Percentiles rank a stretch among this genome's conserved stretches.
Conservation (phyloP, 805 yeast genomes). For the Metschnikowia hibisci region DNA sequence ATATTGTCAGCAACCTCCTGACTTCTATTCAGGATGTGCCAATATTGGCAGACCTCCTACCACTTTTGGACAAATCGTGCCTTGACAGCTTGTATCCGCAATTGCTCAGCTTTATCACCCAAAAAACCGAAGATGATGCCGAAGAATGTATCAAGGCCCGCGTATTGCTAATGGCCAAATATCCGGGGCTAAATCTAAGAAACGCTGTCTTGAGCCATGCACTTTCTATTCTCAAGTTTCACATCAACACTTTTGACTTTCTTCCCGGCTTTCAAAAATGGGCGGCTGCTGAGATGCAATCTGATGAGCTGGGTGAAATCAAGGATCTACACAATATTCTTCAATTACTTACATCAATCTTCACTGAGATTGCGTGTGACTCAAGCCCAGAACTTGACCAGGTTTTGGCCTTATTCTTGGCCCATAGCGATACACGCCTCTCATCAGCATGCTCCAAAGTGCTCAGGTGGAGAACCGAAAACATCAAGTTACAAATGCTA, state of each 20-base stretch:
- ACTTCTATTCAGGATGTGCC: conserved; percentile 9
- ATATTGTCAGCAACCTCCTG: conserved; percentile 6
- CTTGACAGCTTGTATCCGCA: conserved; percentile 8
- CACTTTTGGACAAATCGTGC: conserved; percentile 6
- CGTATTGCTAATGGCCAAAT: neutral
- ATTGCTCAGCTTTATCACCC: conserved; percentile 4
- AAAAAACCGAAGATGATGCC: conserved; percentile 3
- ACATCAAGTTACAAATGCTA: conserved; percentile 21
- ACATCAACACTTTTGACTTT: conserved; percentile 11
- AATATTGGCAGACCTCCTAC: conserved; percentile 12
- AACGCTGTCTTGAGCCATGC: conserved; percentile 1
- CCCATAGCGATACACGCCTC: conserved; percentile 35
- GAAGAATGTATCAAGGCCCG: neutral
- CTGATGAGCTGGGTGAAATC: neutral
- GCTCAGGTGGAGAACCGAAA: conserved; percentile 52
- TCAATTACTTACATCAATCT: neutral
- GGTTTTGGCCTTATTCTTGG: conserved; percentile 31
- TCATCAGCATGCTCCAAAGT: conserved; percentile 36
- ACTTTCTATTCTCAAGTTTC: conserved; percentile 4
- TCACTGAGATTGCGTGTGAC: neutral
- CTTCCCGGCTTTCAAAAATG: conserved; percentile 6
- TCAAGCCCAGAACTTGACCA: conserved; percentile 12
- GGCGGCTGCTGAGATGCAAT: neutral
- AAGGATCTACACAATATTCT: neutral
- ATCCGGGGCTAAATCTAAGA: neutral